A percentile compares a stretch with the other conserved stretches of the same genome.
Conservation (phyloP, 768 basidiomycete genomes). For the Trametes gibbosa region DNA sequence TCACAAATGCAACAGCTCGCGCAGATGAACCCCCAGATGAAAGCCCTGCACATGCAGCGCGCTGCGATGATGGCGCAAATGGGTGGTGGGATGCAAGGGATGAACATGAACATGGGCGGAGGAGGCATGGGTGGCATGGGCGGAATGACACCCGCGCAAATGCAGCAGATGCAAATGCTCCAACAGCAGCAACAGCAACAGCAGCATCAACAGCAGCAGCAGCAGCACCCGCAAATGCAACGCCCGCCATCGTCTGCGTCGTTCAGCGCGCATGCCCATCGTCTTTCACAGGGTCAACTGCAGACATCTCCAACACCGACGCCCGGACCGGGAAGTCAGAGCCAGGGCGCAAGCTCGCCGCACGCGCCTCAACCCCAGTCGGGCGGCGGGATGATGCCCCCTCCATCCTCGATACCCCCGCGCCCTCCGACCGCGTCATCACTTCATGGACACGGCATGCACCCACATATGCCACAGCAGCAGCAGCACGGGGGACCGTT, state of each 20-base stretch:
- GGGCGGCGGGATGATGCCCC: conserved; percentile 22
- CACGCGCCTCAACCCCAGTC: conserved; percentile 14
- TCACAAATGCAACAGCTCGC: conserved; percentile 27
- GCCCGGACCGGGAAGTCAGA: conserved; percentile 1
- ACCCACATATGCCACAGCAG: conserved; percentile 19
- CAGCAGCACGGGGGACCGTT: conserved; percentile 10
- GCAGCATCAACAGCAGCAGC: conserved; percentile 4
- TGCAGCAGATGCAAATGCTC: conserved; percentile 27
- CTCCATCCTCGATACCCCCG: conserved; percentile 27
- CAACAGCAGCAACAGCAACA: conserved; percentile 16
- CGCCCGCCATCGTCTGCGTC: conserved; percentile 21
- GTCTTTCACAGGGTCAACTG: conserved; percentile 22
- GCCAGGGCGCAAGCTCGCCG: conserved; percentile 10
- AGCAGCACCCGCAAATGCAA: conserved; percentile 3
- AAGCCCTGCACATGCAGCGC: conserved; percentile 31
- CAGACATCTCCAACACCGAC: conserved; percentile 15
- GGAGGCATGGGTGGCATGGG: conserved; percentile 2
- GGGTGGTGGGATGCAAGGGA: conserved; percentile 18
- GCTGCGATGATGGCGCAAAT: conserved; percentile 16
- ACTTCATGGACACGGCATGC: conserved; percentile 16
- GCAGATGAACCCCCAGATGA: conserved; percentile 27
- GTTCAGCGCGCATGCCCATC: conserved; percentile 15
- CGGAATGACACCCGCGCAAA: conserved; percentile 21
- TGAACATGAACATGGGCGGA: conserved; percentile 11
- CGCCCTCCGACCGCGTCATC: conserved; percentile 25